A percentile compares a stretch with the other conserved stretches of the same genome.
Conservation (phyloP, 2,329 filamentous ascomycete genomes). For the Scedosporium dehoogii region DNA sequence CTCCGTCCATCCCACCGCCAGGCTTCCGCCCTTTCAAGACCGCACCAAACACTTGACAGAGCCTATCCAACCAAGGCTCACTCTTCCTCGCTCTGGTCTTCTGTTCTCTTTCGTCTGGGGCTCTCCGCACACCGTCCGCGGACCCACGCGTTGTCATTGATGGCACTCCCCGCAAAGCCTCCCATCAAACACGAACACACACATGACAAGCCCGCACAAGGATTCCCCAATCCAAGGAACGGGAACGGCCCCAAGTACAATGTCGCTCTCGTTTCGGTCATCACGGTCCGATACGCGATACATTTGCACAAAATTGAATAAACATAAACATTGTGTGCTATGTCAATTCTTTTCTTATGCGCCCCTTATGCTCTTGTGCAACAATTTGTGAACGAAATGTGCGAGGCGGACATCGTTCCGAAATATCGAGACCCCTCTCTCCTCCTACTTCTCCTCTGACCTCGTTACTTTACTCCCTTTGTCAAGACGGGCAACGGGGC, state of each 20-base stretch:
- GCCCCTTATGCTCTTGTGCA: neutral
- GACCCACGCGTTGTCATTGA: no score
- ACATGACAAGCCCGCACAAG: neutral
- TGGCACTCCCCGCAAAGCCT: no score
- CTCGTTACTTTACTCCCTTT: neutral
- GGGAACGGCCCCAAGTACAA: neutral
- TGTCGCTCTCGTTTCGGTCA: neutral
- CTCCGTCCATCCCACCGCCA: no score
- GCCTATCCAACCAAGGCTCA: no score
- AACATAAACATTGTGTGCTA: neutral
- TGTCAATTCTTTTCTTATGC: neutral
- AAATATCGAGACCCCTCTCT: slow-evolving; percentile 1
- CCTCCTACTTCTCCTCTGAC: neutral
- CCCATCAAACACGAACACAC: neutral
- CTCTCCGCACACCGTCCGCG: no score
- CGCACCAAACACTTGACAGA: no score
- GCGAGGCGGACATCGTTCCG: neutral
- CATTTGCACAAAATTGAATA: neutral
- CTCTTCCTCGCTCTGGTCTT: no score
- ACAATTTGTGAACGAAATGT: neutral
- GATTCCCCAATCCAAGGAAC: neutral
- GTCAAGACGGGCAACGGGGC: slow-evolving; percentile 2
- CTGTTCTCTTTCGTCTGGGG: no score
- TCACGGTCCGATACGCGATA: slow-evolving; percentile 7
- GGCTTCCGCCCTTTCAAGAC: no score